These are phyloP conservation scores for Dentipellis sp. DNA, from an alignment of 768 basidiomycete species.

Conservation along the genomic window DNA sequence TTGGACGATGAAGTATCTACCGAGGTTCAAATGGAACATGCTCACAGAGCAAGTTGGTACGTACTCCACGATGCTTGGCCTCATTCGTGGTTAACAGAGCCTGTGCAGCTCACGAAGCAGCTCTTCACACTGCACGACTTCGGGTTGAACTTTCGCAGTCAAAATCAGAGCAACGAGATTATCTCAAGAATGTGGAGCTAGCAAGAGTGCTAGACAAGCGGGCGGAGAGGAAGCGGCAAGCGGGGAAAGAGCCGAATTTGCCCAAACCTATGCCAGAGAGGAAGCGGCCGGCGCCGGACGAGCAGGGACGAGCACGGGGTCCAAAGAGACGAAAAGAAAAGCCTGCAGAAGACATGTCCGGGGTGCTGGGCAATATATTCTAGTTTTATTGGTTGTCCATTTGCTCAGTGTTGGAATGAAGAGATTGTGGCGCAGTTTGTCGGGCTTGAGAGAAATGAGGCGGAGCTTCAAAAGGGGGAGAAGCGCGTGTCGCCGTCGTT, in stretches of 20 bases:
- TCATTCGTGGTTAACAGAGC: not conserved
- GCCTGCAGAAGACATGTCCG: constrained; percentile 23
- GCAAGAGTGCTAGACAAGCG: constrained; percentile 81
- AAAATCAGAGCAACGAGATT: constrained; percentile 81
- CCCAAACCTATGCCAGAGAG: not conserved
- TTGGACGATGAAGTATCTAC: constrained; percentile 99
- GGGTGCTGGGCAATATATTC: constrained; percentile 45
- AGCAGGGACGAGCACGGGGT: not conserved
- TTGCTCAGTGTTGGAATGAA: not conserved
- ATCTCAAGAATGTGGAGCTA: constrained; percentile 89
- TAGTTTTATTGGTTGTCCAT: constrained; percentile 29
- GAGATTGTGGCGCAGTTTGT: not conserved
- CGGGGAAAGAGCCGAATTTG: constrained; percentile 13
- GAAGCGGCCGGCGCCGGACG: not conserved
- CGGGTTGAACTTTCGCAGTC: constrained; percentile 88
- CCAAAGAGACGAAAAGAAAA: not conserved
- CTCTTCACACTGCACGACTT: constrained; percentile 79
- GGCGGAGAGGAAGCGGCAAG: constrained; percentile 40
- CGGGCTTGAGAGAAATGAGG: constrained; percentile 7
- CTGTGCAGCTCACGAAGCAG: constrained; percentile 79
- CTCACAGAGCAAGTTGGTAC: constrained; percentile 95
- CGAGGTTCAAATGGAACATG: constrained; percentile 98
- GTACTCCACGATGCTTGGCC: constrained; percentile 22
- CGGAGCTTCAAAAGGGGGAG: constrained; percentile 33
- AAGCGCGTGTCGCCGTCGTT: constrained; percentile 14